A percentile compares a stretch with the other conserved stretches of the same genome.
These are phyloP conservation scores for Fusarium oxysporum DNA, from an alignment of 2,329 filamentous ascomycete genomes.

Conservation along the genomic window DNA sequence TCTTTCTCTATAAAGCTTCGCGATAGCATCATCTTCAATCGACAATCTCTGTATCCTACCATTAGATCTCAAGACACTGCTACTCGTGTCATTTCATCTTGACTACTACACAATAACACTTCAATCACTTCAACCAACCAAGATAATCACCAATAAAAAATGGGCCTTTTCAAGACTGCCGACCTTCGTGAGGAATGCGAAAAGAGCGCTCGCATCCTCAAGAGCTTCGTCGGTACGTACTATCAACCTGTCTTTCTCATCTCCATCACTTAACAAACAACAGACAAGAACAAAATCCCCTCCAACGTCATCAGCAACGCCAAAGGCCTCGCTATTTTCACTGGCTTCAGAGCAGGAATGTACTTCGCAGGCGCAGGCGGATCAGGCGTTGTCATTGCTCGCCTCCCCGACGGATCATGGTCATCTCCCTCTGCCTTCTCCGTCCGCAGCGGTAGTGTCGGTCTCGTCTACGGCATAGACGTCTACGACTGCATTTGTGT, in stretches of 20 bases:
- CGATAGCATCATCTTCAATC: background rate
- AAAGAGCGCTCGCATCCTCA: constrained; percentile 8
- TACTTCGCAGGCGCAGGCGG: constrained; percentile 14
- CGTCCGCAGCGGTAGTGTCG: constrained; percentile 16
- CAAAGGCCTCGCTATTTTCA: constrained; percentile 11
- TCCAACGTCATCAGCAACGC: background rate
- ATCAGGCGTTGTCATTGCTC: constrained; percentile 1
- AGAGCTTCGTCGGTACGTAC: background rate
- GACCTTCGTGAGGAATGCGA: constrained; percentile 5
- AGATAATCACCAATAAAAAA: rapidly evolving
- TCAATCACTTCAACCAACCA: rapidly evolving
- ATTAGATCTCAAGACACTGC: background rate
- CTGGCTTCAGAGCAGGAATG: constrained; percentile 19
- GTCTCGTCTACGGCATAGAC: constrained; percentile 12
- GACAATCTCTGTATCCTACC: background rate
- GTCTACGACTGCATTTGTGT: constrained; percentile 14
- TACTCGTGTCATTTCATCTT: rapidly evolving
- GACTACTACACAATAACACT: background rate
- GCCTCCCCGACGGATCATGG: background rate
- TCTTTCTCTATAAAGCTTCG: background rate
- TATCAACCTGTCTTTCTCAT: rapidly evolving
- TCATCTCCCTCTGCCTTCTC: constrained; percentile 3
- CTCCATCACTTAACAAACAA: background rate
- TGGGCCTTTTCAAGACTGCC: constrained; percentile 5
- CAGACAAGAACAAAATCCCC: constrained; percentile 4